Percentiles rank a stretch among this genome's conserved stretches.
phyloP scores from a whole-genome alignment of 306 rosid genomes.

The Rosa multiflora region DNA sequence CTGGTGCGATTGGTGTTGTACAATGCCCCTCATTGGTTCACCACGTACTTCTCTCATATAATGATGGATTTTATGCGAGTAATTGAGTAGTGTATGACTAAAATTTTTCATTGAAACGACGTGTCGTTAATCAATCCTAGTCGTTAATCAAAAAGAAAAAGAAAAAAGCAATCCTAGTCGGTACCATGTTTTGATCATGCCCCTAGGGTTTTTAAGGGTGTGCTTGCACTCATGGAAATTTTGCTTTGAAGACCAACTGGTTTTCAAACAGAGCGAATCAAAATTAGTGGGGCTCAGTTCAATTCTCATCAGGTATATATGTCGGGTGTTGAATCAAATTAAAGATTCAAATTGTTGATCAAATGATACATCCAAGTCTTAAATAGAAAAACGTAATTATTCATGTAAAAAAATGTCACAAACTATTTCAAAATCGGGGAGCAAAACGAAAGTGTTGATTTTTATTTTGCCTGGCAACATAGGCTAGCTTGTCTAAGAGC shows the following conservation, averaged over 20 bases:
- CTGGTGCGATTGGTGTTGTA: neutral
- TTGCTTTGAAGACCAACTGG: too few relatives aligned
- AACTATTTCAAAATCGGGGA: neutral
- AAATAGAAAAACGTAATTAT: too few relatives aligned
- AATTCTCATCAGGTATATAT: neutral
- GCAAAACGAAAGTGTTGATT: neutral
- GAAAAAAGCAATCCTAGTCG: too few relatives aligned
- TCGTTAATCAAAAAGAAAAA: too few relatives aligned
- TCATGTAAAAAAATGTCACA: too few relatives aligned
- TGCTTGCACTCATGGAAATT: neutral
- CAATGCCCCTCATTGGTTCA: neutral
- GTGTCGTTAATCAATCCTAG: neutral
- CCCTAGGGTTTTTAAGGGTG: neutral
- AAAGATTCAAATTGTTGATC: neutral
- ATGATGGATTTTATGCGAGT: neutral
- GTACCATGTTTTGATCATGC: too few relatives aligned
- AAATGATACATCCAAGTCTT: too few relatives aligned
- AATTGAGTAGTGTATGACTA: too few relatives aligned
- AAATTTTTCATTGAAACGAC: neutral
- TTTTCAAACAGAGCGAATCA: neutral
- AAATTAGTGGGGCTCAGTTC: neutral
- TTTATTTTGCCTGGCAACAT: neutral
- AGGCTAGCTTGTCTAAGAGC: too few relatives aligned
- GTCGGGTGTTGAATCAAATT: neutral
- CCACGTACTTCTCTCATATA: neutral